Conservation (phyloP, 805 yeast genomes). For the Scheffersomyces amazonensis region DNA sequence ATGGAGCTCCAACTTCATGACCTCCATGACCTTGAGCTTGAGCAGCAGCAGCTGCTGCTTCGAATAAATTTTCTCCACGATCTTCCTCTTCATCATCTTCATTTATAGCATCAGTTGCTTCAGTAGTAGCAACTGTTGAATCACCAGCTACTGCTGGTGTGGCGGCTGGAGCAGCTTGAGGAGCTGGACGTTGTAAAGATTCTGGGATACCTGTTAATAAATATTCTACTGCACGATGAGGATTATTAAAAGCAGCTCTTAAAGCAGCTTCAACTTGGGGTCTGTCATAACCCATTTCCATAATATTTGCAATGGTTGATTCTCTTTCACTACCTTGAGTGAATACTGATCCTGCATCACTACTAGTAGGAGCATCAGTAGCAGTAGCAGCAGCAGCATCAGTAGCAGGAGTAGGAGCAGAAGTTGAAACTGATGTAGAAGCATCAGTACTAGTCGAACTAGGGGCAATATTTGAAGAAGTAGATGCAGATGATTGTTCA, state of each 20-base stretch:
- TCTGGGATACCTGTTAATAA: conserved; percentile 88
- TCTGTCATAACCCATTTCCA: conserved; percentile 96
- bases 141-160: conserved; percentile 19
- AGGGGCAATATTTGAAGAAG: conserved; percentile 17
- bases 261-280: conserved; percentile 85
- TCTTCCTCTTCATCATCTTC: conserved; percentile 30
- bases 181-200: conserved; percentile 37
- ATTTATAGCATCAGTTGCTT: conserved; percentile 18
- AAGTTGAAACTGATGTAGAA: conserved; percentile 5
- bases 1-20: conserved; percentile 26
- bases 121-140: conserved; percentile 15
- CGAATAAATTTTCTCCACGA: conserved; percentile 49
- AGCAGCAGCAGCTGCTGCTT: conserved; percentile 45
- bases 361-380: conserved; percentile 8
- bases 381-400: conserved; percentile 13
- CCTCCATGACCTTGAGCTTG: conserved; percentile 25
- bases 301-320: conserved; percentile 72
- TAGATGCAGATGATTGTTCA: conserved; percentile 5
- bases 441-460: conserved; percentile 11
- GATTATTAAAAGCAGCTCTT: conserved; percentile 94
- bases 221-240: conserved; percentile 97
- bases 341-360: conserved; percentile 37
- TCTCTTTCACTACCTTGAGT: conserved; percentile 79
- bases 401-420: conserved; percentile 13
- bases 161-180: conserved; percentile 15